Evolutionary conservation across 2,329 filamentous ascomycete species (phyloP), one percentile per base, ranked within the genome.

Genomic region (Penicillium rolfsii): DNA sequence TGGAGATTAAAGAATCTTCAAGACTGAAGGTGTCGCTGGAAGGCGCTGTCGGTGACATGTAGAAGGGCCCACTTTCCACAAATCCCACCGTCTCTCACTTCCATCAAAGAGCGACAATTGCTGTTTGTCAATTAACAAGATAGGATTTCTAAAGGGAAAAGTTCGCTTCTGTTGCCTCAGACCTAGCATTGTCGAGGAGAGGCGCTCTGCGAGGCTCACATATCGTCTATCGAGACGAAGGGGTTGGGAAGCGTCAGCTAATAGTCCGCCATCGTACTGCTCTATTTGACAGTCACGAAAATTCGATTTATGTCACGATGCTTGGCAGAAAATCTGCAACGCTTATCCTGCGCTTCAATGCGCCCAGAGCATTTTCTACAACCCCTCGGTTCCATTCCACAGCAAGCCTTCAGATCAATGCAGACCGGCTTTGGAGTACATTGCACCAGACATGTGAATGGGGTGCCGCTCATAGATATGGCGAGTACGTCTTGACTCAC

Each of bases 371-470:
- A 7, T 64, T 64, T 41, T 64, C 65, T 14, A 67, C 63, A 4
- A 9, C 56, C 38, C 30, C 57, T n/a, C 48, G 62, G 53, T 35
- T 62, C 46, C 62, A 58, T 46, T 50, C 58, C 5, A 43, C 41
- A 11, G 71, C 71, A 2, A 66, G 70, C 0, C 67, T 75, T 16
- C 64, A 64, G 8, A 70, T 75, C 48, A 75, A 75, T 54, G 40
- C 64, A 0, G 58, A 63, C 28, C 65, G 72, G 3, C 59, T 75
- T 4, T 71, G 71, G 67, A 64, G 73, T 28, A 73, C 72, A 3
- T 55, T 74, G 5, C 72, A 75, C 30, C 61, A 72, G 24, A 74
- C 73, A 2, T 74, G 72, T 30, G 52, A 73, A 71, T 75, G 72
- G 72, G 73, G 73, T 9, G 59, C 66, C 26, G 63, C 70, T 12